phyloP scores from a whole-genome alignment of 148 eudicot genomes.

The Talinum fruticosum region DNA sequence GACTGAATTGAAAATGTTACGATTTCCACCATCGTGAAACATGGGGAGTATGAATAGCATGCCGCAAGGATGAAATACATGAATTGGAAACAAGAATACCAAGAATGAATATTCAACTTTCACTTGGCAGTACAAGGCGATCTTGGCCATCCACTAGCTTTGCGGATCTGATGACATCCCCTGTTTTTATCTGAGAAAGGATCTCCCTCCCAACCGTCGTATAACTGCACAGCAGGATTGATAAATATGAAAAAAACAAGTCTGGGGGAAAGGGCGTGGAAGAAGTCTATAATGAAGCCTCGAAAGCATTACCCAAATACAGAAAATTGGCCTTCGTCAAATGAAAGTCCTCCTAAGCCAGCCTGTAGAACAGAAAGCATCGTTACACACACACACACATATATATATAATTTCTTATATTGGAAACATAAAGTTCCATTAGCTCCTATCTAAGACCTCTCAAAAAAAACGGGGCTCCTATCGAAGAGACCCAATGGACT shows the following conservation, averaged over 20 bases:
- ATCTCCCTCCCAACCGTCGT: conserved; percentile 68
- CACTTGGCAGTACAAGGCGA: conserved; percentile 65
- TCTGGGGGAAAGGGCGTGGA: too few relatives aligned
- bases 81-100: too few relatives aligned
- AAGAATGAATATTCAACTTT: conserved; percentile 30
- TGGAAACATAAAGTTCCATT: too few relatives aligned
- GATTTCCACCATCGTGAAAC: too few relatives aligned
- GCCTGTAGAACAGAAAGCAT: conserved; percentile 43
- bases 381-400: too few relatives aligned
- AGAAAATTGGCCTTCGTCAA: conserved; percentile 97
- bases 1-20: too few relatives aligned
- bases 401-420: too few relatives aligned
- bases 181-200: conserved; percentile 76
- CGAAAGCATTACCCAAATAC: conserved; percentile 76
- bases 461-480: too few relatives aligned
- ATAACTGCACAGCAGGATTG: conserved; percentile 41
- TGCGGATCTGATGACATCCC: conserved; percentile 79
- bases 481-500: too few relatives aligned
- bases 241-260: background rate
- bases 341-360: conserved; percentile 93
- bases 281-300: background rate
- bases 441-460: too few relatives aligned
- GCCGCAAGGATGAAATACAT: too few relatives aligned
- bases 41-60: too few relatives aligned
- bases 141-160: conserved; percentile 87